Conservation (phyloP, 192 early-diverging fungal genomes). For the Obelidium mucronatum region DNA sequence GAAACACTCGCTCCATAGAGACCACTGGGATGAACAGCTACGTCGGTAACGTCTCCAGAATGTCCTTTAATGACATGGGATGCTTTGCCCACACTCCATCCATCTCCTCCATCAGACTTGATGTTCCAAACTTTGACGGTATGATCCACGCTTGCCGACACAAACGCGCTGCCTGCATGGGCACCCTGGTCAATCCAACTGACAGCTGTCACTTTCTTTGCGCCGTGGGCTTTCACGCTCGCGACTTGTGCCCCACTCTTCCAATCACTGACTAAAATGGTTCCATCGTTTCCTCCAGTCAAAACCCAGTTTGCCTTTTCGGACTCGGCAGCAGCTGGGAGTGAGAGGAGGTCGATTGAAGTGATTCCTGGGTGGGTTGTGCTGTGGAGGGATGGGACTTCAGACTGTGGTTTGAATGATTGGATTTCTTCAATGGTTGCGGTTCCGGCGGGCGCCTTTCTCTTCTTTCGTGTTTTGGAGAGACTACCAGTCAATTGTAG, state of each 20-base stretch:
- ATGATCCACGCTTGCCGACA: slow-evolving; percentile 83
- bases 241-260: slow-evolving; percentile 58
- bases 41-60: slow-evolving; percentile 69
- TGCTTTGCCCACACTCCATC: slow-evolving; percentile 27
- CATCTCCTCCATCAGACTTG: slow-evolving; percentile 35
- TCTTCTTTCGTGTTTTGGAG: slow-evolving; percentile 75
- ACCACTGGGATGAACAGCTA: slow-evolving; percentile 84
- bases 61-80: slow-evolving; percentile 72
- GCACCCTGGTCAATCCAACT: slow-evolving; percentile 65
- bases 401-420: slow-evolving; percentile 56
- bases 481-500: slow-evolving; percentile 57
- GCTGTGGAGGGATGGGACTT: slow-evolving; percentile 72
- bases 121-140: slow-evolving; percentile 72
- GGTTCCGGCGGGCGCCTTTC: slow-evolving; percentile 75
- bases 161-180: slow-evolving; percentile 58
- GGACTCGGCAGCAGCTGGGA: slow-evolving; percentile 18
- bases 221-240: slow-evolving; percentile 79
- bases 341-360: slow-evolving; percentile 40
- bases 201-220: slow-evolving; percentile 78
- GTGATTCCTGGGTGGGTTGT: slow-evolving; percentile 75
- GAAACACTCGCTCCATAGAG: slow-evolving; percentile 81
- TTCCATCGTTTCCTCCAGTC: slow-evolving; percentile 83
- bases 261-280: slow-evolving; percentile 75
- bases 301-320: slow-evolving; percentile 60
- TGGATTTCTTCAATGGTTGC: slow-evolving; percentile 73